Conservation (phyloP, 371 early-diverging fungal species). For the Zancudomyces culisetae region DNA sequence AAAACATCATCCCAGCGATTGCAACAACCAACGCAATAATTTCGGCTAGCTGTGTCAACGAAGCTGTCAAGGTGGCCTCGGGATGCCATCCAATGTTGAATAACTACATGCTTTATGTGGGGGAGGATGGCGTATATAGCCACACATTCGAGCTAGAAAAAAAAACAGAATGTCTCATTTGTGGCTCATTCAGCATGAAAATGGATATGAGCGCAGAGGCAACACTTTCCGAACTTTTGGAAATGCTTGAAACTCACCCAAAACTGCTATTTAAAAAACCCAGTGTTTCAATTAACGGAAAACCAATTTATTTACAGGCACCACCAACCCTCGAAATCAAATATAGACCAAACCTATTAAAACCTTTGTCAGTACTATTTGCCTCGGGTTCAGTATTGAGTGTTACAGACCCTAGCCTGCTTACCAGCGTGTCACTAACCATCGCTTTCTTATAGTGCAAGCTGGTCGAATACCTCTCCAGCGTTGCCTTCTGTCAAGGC, state of each 20-base stretch:
- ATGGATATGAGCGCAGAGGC: constrained; percentile 5
- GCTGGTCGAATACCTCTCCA: constrained; percentile 7
- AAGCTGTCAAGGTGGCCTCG: constrained; percentile 82
- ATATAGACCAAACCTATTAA: constrained; percentile 18
- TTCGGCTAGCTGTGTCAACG: constrained; percentile 79
- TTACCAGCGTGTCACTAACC: constrained; percentile 17
- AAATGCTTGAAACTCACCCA: constrained; percentile 7
- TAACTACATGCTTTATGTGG: constrained; percentile 93
- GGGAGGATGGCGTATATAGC: constrained; percentile 75
- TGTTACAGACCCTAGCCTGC: constrained; percentile 20
- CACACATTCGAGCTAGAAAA: constrained; percentile 70
- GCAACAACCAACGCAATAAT: constrained; percentile 51
- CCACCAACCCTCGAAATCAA: constrained; percentile 14
- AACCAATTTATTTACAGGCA: constrained; percentile 17
- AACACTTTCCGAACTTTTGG: constrained; percentile 18
- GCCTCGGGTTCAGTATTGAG: constrained; percentile 10
- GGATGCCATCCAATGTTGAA: constrained; percentile 47
- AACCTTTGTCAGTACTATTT: constrained; percentile 16
- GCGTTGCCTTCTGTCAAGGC: constrained; percentile 20
- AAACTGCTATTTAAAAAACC: constrained; percentile 18
- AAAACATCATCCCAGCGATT: constrained; percentile 59
- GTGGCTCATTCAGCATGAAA: constrained; percentile 30
- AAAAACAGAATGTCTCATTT: constrained; percentile 79
- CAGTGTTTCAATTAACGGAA: constrained; percentile 9
- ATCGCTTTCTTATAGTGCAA: constrained; percentile 7